Conservation (phyloP, 257 asterid species). For the Jasminum sambac region DNA sequence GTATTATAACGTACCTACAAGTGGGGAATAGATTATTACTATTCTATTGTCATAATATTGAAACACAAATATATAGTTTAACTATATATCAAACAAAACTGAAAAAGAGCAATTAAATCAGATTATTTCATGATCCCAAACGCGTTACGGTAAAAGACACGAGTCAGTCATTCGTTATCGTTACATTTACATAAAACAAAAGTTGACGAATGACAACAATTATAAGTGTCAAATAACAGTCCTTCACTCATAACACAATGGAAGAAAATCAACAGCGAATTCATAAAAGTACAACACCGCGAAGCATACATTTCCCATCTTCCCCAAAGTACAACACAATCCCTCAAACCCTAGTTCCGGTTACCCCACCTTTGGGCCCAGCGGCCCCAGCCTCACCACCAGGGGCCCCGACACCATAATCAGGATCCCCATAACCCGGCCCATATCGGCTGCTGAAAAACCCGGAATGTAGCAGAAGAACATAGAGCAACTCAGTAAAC, state of each 20-base stretch:
- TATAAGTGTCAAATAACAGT: not conserved
- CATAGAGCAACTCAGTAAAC: slow-evolving; percentile 64
- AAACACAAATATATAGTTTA: no score
- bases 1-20: no score
- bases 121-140: no score
- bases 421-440: slow-evolving; percentile 45
- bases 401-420: slow-evolving; percentile 37
- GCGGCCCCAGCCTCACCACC: slow-evolving; percentile 35
- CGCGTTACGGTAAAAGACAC: no score
- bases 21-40: no score
- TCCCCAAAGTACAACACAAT: not conserved
- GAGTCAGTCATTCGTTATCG: no score
- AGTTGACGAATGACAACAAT: no score
- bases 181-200: no score
- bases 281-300: not conserved
- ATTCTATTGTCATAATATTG: no score
- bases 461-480: slow-evolving; percentile 71
- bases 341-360: slow-evolving; percentile 36
- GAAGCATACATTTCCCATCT: not conserved
- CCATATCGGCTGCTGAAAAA: slow-evolving; percentile 69
- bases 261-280: not conserved
- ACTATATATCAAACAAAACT: no score
- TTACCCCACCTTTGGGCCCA: slow-evolving; percentile 36
- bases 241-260: not conserved
- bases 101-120: no score